Evolutionary conservation across 1,139 yeast species (phyloP).

Genomic region (Protomyces pachydermus): DNA sequence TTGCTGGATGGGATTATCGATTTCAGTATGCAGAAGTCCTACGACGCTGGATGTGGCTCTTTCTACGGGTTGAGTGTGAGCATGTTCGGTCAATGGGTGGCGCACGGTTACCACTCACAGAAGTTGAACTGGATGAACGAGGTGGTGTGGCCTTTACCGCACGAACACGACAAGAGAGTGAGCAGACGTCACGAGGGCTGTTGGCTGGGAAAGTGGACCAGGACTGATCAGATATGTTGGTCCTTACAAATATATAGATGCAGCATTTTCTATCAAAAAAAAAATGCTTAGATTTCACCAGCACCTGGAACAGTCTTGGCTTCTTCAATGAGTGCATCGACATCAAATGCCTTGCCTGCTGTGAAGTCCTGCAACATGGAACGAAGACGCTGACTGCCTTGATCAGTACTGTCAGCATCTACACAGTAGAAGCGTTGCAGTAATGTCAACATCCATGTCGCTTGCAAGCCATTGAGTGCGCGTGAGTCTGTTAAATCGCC

Average conservation of each 20-base stretch:
- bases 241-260: too few relatives aligned
- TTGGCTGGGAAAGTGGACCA: neutral
- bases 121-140: conserved; percentile 7
- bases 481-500: conserved; percentile 74
- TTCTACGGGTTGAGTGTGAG: conserved; percentile 60
- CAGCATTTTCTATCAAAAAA: neutral
- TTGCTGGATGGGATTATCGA: conserved; percentile 32
- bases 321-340: conserved; percentile 22
- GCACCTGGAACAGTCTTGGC: conserved; percentile 25
- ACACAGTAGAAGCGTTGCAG: conserved; percentile 71
- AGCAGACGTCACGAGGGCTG: neutral
- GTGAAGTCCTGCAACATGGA: conserved; percentile 13
- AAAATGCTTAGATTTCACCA: neutral
- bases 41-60: conserved; percentile 86
- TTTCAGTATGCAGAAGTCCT: conserved; percentile 68
- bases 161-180: neutral
- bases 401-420: conserved; percentile 36
- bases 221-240: neutral
- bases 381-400: conserved; percentile 28
- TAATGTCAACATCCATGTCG: conserved; percentile 71
- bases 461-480: conserved; percentile 58
- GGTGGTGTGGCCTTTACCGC: conserved; percentile 18
- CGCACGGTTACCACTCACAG: neutral
- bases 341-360: conserved; percentile 13
- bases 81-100: conserved; percentile 4